These are phyloP conservation scores for Fusarium scirpi DNA, from an alignment of 2,329 filamentous ascomycete genomes.

Conservation along the genomic window DNA sequence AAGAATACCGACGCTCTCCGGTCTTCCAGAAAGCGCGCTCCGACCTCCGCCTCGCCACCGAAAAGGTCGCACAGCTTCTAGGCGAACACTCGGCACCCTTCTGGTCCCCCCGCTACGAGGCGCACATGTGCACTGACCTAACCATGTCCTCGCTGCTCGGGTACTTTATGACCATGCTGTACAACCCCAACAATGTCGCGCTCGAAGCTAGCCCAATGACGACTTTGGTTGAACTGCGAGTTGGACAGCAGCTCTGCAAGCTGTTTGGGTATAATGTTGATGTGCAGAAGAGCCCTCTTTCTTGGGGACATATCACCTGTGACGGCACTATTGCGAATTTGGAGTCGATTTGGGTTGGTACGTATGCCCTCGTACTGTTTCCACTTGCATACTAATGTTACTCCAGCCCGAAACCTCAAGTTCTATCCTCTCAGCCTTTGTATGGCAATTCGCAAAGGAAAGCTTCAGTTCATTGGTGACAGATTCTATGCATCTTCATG, in stretches of 20 bases:
- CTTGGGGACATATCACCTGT: conserved; percentile 61
- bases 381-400: conserved; percentile 6
- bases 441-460: conserved; percentile 51
- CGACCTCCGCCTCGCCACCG: conserved; percentile 52
- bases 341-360: conserved; percentile 59
- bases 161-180: conserved; percentile 63
- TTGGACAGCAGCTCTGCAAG: conserved; percentile 59
- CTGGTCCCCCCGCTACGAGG: conserved; percentile 61
- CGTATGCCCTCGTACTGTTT: not conserved
- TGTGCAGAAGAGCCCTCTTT: conserved; percentile 44
- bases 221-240: conserved; percentile 58
- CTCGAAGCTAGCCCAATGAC: conserved; percentile 60
- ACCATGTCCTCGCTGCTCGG: conserved; percentile 58
- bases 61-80: conserved; percentile 53
- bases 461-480: conserved; percentile 54
- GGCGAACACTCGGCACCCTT: conserved; percentile 60
- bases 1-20: conserved; percentile 49
- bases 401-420: conserved; percentile 58
- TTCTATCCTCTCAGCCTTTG: conserved; percentile 59
- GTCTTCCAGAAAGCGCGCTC: conserved; percentile 51
- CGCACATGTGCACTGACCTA: conserved; percentile 60
- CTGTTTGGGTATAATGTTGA: conserved; percentile 59
- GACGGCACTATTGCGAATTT: conserved; percentile 61
- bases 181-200: conserved; percentile 63
- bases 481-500: conserved; percentile 54